Conservation (phyloP, 2,329 filamentous ascomycete species). For the Ambrosiella xylebori region DNA sequence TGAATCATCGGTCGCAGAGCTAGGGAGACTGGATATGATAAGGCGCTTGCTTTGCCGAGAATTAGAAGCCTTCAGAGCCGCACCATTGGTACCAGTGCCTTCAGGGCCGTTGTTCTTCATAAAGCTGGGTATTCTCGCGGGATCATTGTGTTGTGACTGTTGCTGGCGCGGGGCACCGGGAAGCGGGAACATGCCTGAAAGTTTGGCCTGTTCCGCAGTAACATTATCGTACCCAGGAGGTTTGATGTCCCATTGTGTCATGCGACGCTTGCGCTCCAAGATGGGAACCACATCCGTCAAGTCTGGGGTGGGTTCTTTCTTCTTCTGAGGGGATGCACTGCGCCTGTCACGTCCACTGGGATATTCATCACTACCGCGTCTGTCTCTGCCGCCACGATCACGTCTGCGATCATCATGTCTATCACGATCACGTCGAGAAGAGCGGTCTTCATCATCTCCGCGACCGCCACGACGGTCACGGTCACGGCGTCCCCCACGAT, state of each 20-base stretch:
- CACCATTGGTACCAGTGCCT: constrained; percentile 44
- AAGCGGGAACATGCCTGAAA: constrained; percentile 97
- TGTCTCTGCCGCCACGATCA: constrained; percentile 8
- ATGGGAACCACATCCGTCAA: constrained; percentile 73
- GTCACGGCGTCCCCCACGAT: constrained; percentile 15
- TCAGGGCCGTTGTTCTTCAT: constrained; percentile 41
- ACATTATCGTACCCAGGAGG: constrained; percentile 96
- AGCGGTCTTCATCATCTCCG: constrained; percentile 48
- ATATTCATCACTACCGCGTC: constrained; percentile 20
- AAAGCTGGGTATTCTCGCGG: constrained; percentile 81
- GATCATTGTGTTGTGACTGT: constrained; percentile 74
- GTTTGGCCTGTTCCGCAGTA: constrained; percentile 92
- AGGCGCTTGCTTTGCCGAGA: constrained; percentile 89
- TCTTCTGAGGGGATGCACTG: constrained; percentile 68
- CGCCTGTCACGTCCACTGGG: constrained; percentile 32
- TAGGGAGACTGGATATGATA: constrained; percentile 67
- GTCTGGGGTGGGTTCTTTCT: constrained; percentile 90
- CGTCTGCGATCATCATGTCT: constrained; percentile 23
- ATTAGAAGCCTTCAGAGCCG: constrained; percentile 80
- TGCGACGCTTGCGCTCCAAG: constrained; percentile 68
- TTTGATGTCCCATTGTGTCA: constrained; percentile 99
- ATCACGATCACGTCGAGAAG: constrained; percentile 41
- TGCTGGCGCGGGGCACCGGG: constrained; percentile 89
- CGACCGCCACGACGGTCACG: constrained; percentile 28
- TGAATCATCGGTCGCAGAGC: constrained; percentile 54